Conservation (phyloP, 139 green algal species). For the Mesotaenium endlicherianum region DNA sequence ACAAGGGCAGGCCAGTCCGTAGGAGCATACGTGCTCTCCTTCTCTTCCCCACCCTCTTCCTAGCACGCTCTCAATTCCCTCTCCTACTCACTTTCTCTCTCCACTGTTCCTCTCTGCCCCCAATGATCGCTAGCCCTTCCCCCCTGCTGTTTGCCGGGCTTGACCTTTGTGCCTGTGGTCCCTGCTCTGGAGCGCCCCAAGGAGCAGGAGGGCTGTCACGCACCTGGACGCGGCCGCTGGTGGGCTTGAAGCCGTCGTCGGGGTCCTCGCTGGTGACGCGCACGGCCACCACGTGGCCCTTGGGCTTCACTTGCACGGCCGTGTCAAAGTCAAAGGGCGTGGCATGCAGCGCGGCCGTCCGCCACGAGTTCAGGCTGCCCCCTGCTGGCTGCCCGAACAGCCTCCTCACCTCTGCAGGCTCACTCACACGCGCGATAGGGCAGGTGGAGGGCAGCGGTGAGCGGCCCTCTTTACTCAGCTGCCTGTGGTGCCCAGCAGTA, state of each 20-base stretch:
- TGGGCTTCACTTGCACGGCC: constrained; percentile 22
- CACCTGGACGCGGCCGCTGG: constrained; percentile 79
- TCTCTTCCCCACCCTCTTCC: background rate
- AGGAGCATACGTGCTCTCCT: too few relatives aligned
- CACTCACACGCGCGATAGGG: too few relatives aligned
- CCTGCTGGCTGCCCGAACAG: constrained; percentile 63
- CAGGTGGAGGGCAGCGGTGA: too few relatives aligned
- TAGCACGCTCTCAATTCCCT: background rate
- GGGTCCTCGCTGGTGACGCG: constrained; percentile 94
- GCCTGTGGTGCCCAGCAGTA: too few relatives aligned
- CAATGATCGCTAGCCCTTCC: too few relatives aligned
- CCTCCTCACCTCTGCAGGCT: constrained; percentile 67
- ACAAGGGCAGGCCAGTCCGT: too few relatives aligned
- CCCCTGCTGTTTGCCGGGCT: too few relatives aligned
- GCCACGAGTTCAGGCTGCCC: constrained; percentile 14
- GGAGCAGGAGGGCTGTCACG: too few relatives aligned
- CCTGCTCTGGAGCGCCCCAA: too few relatives aligned
- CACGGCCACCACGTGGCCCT: constrained; percentile 81
- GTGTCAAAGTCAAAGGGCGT: constrained; percentile 52
- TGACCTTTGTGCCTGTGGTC: too few relatives aligned
- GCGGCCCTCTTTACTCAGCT: too few relatives aligned
- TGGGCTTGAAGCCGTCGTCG: constrained; percentile 96
- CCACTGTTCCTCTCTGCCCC: too few relatives aligned
- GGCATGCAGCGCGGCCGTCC: background rate
- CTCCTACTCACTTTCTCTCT: background rate